phyloP scores from a whole-genome alignment of 1,284 basidiomycete species.

The Chondrostereum purpureum region DNA sequence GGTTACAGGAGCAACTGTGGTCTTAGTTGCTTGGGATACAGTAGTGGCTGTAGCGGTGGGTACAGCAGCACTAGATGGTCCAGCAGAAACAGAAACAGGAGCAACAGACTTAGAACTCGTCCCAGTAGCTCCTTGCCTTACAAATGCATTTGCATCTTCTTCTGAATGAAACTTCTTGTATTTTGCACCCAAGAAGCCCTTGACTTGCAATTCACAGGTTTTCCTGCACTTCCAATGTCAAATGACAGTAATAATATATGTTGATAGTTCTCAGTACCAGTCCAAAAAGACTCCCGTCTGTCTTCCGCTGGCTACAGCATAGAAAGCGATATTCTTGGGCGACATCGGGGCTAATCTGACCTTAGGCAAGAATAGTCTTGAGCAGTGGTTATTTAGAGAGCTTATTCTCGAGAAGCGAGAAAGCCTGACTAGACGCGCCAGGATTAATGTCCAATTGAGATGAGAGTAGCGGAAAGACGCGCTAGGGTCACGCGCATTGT shows the following conservation, averaged over 20 bases:
- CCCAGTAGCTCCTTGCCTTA: slow-evolving; percentile 10
- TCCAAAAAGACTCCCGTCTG: neutral
- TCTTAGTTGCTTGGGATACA: neutral
- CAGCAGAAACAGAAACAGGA: neutral
- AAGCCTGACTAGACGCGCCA: too few species aligned
- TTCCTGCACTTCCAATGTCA: slow-evolving; percentile 30
- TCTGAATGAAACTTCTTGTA: slow-evolving; percentile 57
- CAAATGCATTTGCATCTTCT: slow-evolving; percentile 44
- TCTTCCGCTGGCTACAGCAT: neutral
- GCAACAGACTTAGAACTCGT: slow-evolving; percentile 5
- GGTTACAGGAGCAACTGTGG: slow-evolving; percentile 13
- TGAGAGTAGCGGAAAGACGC: too few species aligned
- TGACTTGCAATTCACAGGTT: slow-evolving; percentile 54
- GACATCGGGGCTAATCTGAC: neutral
- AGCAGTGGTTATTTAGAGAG: too few species aligned
- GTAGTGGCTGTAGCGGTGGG: slow-evolving; percentile 17
- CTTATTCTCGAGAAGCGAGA: too few species aligned
- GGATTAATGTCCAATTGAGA: too few species aligned
- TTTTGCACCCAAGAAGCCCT: slow-evolving; percentile 47
- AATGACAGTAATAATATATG: too few species aligned
- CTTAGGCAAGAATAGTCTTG: too few species aligned
- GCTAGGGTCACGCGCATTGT: too few species aligned
- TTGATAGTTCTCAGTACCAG: neutral
- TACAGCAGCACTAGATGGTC: slow-evolving; percentile 11
- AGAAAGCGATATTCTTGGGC: neutral